These are phyloP conservation scores for Paracorniculantispora psalliotae DNA, from an alignment of 2,329 filamentous ascomycete genomes.

Conservation along the genomic window DNA sequence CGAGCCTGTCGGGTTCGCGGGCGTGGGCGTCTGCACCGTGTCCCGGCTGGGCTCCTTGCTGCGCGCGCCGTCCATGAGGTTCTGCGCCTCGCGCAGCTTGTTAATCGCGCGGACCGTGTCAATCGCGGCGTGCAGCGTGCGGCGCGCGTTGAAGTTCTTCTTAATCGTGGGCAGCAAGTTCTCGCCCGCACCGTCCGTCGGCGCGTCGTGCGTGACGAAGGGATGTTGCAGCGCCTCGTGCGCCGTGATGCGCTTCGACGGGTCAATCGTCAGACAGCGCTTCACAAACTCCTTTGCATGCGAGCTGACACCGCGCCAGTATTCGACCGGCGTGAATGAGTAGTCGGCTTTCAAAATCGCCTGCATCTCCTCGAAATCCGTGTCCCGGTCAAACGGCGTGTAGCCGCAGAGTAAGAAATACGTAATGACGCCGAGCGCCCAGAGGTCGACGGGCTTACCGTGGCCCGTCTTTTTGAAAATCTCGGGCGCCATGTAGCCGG, in stretches of 20 bases:
- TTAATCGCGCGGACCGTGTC: slow-evolving; percentile 68
- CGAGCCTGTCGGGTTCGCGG: slow-evolving; percentile 10
- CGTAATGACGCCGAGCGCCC: slow-evolving; percentile 97
- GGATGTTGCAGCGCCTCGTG: slow-evolving; percentile 69
- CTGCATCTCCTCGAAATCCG: slow-evolving; percentile 98
- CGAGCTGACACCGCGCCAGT: slow-evolving; percentile 90
- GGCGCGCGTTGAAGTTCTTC: slow-evolving; percentile 69
- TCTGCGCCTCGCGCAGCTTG: slow-evolving; percentile 61
- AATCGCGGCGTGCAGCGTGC: slow-evolving; percentile 65
- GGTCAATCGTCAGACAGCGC: slow-evolving; percentile 86
- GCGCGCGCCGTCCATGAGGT: slow-evolving; percentile 53
- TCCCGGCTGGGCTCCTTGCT: slow-evolving; percentile 46
- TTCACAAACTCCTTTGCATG: slow-evolving; percentile 89
- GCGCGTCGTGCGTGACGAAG: slow-evolving; percentile 54
- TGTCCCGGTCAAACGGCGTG: slow-evolving; percentile 95
- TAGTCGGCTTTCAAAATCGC: slow-evolving; percentile 96
- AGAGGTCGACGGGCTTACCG: slow-evolving; percentile 96
- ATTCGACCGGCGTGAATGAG: slow-evolving; percentile 87
- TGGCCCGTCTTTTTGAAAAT: slow-evolving; percentile 99
- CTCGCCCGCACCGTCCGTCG: slow-evolving; percentile 45
- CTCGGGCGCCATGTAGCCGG: slow-evolving; percentile 98
- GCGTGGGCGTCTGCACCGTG: slow-evolving; percentile 15
- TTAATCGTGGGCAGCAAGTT: slow-evolving; percentile 65
- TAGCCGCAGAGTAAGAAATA: slow-evolving; percentile 98
- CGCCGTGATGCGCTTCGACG: slow-evolving; percentile 80